Conservation (phyloP, 345 rosid genomes). For the Salix viminalis region DNA sequence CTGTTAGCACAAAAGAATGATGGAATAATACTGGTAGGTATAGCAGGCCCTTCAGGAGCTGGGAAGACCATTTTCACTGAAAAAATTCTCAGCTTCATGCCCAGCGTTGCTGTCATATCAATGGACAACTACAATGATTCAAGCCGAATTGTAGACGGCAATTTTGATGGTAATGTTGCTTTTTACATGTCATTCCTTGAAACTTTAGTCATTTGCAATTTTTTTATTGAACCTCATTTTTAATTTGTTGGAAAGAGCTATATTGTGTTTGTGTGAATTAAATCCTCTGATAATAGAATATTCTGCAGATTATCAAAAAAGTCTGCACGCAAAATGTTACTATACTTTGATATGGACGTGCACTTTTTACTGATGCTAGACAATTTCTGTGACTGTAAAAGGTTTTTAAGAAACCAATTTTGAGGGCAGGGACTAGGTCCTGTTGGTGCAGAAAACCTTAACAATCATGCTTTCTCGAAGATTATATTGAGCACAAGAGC, state of each 20-base stretch:
- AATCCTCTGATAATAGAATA: not conserved
- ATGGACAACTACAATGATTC: conserved; percentile 94
- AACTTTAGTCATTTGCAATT: not conserved
- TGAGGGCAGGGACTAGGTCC: not conserved
- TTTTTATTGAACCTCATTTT: not conserved
- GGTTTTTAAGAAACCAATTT: not conserved
- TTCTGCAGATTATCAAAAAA: not conserved
- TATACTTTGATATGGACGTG: not conserved
- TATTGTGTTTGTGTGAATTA: not conserved
- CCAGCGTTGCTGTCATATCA: conserved; percentile 83
- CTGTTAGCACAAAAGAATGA: conserved; percentile 82
- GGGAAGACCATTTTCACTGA: conserved; percentile 94
- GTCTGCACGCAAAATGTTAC: not conserved
- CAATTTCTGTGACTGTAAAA: not conserved
- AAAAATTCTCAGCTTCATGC: conserved; percentile 79
- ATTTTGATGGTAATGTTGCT: conserved; percentile 69
- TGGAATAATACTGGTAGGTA: conserved; percentile 76
- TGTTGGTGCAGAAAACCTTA: not conserved
- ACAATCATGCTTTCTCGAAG: not conserved
- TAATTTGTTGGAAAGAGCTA: not conserved
- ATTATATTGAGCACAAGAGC: not conserved
- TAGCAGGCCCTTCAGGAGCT: conserved; percentile 99
- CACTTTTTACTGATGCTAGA: not conserved
- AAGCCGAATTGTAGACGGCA: conserved; percentile 87
- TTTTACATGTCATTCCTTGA: not conserved